These are phyloP conservation scores for Melaleuca quinquenervia DNA, from an alignment of 345 rosid species.

Conservation along the genomic window DNA sequence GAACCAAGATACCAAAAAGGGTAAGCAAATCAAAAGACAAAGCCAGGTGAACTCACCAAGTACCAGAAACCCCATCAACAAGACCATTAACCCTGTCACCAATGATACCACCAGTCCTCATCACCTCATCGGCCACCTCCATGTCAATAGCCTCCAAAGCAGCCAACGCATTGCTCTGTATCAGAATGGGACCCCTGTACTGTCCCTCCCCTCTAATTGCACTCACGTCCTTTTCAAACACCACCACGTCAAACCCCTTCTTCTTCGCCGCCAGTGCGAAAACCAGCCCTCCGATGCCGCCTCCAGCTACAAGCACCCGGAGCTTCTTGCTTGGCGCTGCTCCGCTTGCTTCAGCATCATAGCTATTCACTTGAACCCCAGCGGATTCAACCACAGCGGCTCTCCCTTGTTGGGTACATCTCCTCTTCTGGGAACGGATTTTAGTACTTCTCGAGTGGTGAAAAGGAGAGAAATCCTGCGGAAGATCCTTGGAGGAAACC, in stretches of 20 bases:
- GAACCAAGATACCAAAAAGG: too few relatives aligned
- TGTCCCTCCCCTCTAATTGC: constrained; percentile 97
- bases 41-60: constrained; percentile 45
- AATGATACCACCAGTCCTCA: constrained; percentile 78
- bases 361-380: neutral
- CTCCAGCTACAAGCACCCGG: constrained; percentile 73
- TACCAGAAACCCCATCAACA: constrained; percentile 85
- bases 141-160: constrained; percentile 88
- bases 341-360: neutral
- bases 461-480: constrained; percentile 29
- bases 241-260: constrained; percentile 75
- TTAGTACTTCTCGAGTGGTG: constrained; percentile 12
- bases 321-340: constrained; percentile 24
- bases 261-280: constrained; percentile 80
- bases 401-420: constrained; percentile 19
- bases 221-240: constrained; percentile 83
- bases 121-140: constrained; percentile 72
- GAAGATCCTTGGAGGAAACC: constrained; percentile 22
- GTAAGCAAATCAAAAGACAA: neutral
- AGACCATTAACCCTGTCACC: constrained; percentile 94
- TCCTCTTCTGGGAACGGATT: constrained; percentile 3
- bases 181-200: constrained; percentile 89
- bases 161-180: constrained; percentile 92
- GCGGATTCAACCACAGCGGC: constrained; percentile 25
- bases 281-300: constrained; percentile 83